Percentiles rank a stretch among this genome's conserved stretches.
Conservation (phyloP, 2,329 filamentous ascomycete genomes). For the Immersiporthe knoxdaviesiana region DNA sequence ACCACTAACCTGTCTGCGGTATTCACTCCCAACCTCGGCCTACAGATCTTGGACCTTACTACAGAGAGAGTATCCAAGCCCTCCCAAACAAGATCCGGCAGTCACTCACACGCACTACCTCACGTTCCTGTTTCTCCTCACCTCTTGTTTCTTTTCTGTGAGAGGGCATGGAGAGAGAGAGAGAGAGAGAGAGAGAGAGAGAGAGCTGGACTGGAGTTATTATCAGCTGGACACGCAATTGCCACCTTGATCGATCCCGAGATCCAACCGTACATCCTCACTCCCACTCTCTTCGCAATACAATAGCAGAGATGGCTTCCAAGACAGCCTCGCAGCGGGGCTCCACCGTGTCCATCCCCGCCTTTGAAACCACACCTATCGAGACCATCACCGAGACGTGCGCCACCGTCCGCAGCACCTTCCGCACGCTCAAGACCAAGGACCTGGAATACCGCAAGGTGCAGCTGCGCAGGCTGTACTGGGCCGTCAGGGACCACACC, state of each 20-base stretch:
- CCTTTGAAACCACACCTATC: constrained; percentile 65
- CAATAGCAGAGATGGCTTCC: constrained; percentile 16
- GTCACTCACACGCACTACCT: not conserved
- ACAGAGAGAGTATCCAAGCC: not conserved
- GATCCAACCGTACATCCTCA: not conserved
- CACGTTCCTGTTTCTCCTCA: not conserved
- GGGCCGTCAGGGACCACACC: constrained; percentile 82
- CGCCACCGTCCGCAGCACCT: constrained; percentile 67
- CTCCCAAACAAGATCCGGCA: not conserved
- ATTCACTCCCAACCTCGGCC: not conserved
- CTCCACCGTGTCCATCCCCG: constrained; percentile 42
- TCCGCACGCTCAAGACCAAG: constrained; percentile 79
- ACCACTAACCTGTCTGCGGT: not conserved
- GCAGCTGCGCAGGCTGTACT: constrained; percentile 94
- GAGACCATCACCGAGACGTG: constrained; percentile 67
- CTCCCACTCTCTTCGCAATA: not conserved
- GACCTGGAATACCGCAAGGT: constrained; percentile 78
- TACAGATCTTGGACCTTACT: not conserved
- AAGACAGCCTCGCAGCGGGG: constrained; percentile 38
- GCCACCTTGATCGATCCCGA: not conserved
- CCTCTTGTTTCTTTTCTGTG: not conserved
- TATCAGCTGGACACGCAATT: not conserved
- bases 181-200: not conserved
- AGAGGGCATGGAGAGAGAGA: not conserved
- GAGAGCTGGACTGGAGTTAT: not conserved